Base-by-base conservation (phyloP, 139 green algal species). In the Limnomonas spitsbergensis region DNA sequence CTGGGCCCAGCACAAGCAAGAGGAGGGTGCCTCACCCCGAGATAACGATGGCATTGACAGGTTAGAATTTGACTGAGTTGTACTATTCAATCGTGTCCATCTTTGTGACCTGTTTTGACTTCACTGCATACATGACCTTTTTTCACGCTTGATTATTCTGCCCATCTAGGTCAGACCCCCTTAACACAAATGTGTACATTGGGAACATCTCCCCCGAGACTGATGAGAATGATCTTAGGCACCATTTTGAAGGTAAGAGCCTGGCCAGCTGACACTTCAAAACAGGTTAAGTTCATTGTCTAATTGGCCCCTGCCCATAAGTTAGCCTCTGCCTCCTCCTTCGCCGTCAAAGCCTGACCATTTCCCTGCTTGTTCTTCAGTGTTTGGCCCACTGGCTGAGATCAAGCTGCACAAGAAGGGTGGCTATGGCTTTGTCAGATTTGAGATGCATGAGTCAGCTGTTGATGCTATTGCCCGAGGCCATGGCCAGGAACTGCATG, bases 1-100 rank as follows among this genome's bases (percentile, higher is more conserved):
- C 52, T 94, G 91, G 90, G 91, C 91, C 20, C 85, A 94, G 80
- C 90, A 95, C 84, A 94, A 93, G 71, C 81, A 86, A 82, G 68
- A 74, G 35, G 68, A 74, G 4, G 42, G 27, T 9, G 6, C 35
- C 36, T n/a, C 68, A 20, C 68, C 68, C 4, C 68, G 4, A 47
- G 68, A 74, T 42, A 31, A 47, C 36, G 7, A 53, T 32, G 29
- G 24, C 36, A 32, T 74, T 27, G 68, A 74, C 36, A 42, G 29
- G 35, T 70, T 7, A 32, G 56, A 61, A 61, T 72, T 20, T n/a
- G n/a, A n/a, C n/a, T n/a, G n/a, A n/a, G n/a, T n/a, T n/a, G n/a
- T n/a, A n/a, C n/a, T n/a, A n/a, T n/a, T n/a, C n/a, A n/a, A n/a
- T n/a, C n/a, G n/a, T n/a, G n/a, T n/a, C n/a, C n/a, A n/a, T n/a